Evolutionary conservation across 192 early-diverging fungal genomes (phyloP).

Genomic region (Oehlia diaphana): DNA sequence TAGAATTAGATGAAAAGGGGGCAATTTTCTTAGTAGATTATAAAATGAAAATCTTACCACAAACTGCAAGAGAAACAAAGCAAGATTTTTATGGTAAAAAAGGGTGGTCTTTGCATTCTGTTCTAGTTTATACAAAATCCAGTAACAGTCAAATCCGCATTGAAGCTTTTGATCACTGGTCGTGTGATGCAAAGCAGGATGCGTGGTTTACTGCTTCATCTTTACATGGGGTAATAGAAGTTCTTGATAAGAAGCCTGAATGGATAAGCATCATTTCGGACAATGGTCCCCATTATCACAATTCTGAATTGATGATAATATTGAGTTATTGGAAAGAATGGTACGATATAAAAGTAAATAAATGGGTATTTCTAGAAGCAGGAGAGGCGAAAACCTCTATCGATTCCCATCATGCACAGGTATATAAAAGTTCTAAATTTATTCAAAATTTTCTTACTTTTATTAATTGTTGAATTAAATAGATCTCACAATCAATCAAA

Average conservation of each 20-base stretch:
- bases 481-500: no score
- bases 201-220: neutral
- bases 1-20: neutral
- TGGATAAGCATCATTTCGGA: neutral
- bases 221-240: neutral
- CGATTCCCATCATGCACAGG: neutral
- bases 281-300: neutral
- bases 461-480: no score
- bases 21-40: neutral
- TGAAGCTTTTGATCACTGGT: neutral
- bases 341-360: slow-evolving; percentile 3
- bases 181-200: neutral
- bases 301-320: slow-evolving; percentile 1
- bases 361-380: neutral
- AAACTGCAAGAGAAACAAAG: neutral
- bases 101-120: neutral
- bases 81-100: neutral
- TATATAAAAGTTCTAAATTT: neutral
- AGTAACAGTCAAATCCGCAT: no score
- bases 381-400: neutral
- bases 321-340: neutral
- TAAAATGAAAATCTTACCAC: slow-evolving; percentile 15
- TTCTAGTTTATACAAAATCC: no score
- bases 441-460: no score
- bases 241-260: neutral